A percentile compares a stretch with the other conserved stretches of the same genome.
These are phyloP conservation scores for Clavulina sp. DNA, from an alignment of 768 basidiomycete species.

Conservation along the genomic window DNA sequence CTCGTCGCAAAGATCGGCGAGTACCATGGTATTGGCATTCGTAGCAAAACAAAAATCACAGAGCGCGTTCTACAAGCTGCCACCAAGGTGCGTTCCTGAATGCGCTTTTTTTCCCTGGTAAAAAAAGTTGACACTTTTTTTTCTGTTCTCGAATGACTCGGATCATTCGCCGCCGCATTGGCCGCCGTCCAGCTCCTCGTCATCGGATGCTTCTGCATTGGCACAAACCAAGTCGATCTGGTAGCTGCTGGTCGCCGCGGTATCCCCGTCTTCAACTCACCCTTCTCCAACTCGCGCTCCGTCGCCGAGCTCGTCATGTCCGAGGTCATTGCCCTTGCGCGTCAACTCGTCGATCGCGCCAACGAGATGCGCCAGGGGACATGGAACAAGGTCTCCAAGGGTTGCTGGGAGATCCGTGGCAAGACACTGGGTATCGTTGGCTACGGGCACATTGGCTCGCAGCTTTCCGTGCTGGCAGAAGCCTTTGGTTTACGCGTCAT, in stretches of 20 bases:
- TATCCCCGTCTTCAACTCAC: conserved; percentile 97
- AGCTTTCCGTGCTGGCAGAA: conserved; percentile 92
- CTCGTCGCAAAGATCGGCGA: conserved; percentile 63
- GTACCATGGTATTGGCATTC: conserved; percentile 92
- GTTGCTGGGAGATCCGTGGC: conserved; percentile 94
- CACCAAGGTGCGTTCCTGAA: conserved; percentile 39
- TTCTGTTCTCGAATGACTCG: no score
- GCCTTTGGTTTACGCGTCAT: conserved; percentile 90
- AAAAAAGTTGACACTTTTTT: not conserved
- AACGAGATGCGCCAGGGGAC: conserved; percentile 74
- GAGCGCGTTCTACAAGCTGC: conserved; percentile 75
- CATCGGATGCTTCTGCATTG: conserved; percentile 99
- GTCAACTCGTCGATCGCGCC: conserved; percentile 80
- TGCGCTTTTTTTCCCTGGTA: not conserved
- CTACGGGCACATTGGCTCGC: conserved; percentile 96
- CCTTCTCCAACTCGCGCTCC: conserved; percentile 96
- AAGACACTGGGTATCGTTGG: conserved; percentile 97
- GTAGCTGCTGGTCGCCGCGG: conserved; percentile 65
- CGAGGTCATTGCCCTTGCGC: conserved; percentile 84
- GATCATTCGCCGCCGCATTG: no score
- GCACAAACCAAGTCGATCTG: conserved; percentile 95
- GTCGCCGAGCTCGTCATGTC: conserved; percentile 95
- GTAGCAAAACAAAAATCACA: conserved; percentile 95
- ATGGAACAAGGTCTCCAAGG: conserved; percentile 99
- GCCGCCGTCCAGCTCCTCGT: conserved; percentile 95